These are phyloP conservation scores for Neonectria ditissima DNA, from an alignment of 2,329 filamentous ascomycete genomes.

Conservation along the genomic window DNA sequence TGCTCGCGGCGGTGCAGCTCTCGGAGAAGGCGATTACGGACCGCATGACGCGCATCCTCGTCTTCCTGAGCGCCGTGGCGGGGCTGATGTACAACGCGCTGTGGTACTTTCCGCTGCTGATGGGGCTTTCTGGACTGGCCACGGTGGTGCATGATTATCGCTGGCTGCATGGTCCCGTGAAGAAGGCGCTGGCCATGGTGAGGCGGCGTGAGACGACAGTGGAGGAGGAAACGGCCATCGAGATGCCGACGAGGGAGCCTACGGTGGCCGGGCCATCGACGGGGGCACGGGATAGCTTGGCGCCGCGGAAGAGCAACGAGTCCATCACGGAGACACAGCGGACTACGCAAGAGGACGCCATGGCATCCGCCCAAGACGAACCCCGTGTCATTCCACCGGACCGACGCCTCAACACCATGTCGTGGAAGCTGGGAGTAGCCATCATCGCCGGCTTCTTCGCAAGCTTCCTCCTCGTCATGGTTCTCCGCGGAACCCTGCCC, in stretches of 20 bases:
- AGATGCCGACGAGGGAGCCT: conserved; percentile 15
- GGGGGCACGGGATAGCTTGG: not conserved
- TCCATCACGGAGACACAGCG: conserved; percentile 5
- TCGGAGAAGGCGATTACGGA: conserved; percentile 77
- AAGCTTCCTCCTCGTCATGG: conserved; percentile 68
- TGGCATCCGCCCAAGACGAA: conserved; percentile 17
- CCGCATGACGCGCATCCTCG: conserved; percentile 69
- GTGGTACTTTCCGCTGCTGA: conserved; percentile 80
- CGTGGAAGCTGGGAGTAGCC: conserved; percentile 57
- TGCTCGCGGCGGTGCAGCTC: conserved; percentile 75
- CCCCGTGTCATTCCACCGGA: conserved; percentile 49
- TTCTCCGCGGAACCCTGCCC: conserved; percentile 57
- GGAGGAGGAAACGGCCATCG: conserved; percentile 22
- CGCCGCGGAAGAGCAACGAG: conserved; percentile 13
- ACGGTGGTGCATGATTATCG: conserved; percentile 67
- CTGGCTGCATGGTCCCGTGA: conserved; percentile 21
- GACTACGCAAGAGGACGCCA: not conserved
- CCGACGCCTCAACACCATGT: conserved; percentile 52
- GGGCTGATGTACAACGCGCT: conserved; percentile 78
- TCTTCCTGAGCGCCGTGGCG: conserved; percentile 72
- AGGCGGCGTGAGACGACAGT: conserved; percentile 4
- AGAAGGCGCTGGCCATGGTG: conserved; percentile 19
- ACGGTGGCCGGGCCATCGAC: not conserved
- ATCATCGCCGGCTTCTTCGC: conserved; percentile 63
- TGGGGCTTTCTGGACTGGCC: conserved; percentile 64